A percentile compares a stretch with the other conserved stretches of the same genome.
phyloP scores from a whole-genome alignment of 2,329 filamentous ascomycete species.

The Colletotrichum noveboracense region DNA sequence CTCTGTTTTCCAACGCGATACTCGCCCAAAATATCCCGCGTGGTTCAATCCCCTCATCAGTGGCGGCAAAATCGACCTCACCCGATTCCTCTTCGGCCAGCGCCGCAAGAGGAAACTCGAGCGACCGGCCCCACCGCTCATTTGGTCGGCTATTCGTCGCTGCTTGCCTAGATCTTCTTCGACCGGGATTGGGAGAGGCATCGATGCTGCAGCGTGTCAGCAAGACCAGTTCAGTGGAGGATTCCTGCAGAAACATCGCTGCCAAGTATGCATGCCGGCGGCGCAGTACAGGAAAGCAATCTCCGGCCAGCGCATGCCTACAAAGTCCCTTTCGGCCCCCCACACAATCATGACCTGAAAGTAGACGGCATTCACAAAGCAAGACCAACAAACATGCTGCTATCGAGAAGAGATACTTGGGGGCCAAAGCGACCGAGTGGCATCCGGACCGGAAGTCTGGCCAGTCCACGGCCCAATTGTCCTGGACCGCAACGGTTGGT shows the following conservation, averaged over 20 bases:
- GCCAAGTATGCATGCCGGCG: neutral
- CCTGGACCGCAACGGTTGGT: neutral
- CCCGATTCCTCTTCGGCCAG: neutral
- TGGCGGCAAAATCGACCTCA: neutral
- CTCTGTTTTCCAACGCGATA: rapidly evolving
- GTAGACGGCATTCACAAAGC: neutral
- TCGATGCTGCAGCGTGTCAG: neutral
- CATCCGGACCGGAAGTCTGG: neutral
- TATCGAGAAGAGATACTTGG: neutral
- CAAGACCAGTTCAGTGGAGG: neutral
- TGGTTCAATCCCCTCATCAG: neutral
- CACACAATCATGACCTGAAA: neutral
- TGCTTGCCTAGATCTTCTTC: neutral
- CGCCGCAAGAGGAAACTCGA: neutral
- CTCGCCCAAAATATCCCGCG: neutral
- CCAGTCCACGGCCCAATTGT: neutral
- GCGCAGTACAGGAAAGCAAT: neutral
- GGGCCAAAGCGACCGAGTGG: neutral
- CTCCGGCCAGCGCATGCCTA: neutral
- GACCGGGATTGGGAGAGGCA: neutral
- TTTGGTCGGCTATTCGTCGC: neutral
- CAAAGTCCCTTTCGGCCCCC: neutral
- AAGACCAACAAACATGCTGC: neutral
- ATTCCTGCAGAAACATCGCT: neutral
- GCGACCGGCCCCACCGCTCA: neutral